phyloP scores from a whole-genome alignment of 192 early-diverging fungal genomes.

The Backusella westeae region DNA sequence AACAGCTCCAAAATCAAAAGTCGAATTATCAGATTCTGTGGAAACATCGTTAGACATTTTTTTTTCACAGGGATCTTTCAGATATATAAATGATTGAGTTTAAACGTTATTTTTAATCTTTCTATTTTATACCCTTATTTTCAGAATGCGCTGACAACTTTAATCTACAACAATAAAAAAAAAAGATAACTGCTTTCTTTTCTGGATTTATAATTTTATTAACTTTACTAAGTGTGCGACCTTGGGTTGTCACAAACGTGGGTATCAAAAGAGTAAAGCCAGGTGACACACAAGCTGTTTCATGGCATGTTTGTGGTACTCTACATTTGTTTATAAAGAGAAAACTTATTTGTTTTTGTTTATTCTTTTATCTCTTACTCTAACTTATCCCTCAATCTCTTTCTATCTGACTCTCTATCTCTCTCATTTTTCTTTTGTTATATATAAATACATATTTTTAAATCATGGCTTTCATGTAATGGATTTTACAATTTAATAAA shows the following conservation, averaged over 20 bases:
- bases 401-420: background rate
- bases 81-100: background rate
- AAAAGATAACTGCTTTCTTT: background rate
- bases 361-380: constrained; percentile 3
- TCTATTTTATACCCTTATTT: background rate
- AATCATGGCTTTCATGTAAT: constrained; percentile 2
- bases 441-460: constrained; percentile 2
- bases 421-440: background rate
- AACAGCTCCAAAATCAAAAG: background rate
- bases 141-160: background rate
- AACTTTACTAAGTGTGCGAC: background rate
- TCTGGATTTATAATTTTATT: background rate
- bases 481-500: background rate
- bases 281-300: constrained; percentile 1
- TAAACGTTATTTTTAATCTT: constrained; percentile 3
- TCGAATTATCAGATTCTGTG: constrained; percentile 9
- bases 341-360: background rate
- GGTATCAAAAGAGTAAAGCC: background rate
- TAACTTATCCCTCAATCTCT: background rate
- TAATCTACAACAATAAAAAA: background rate
- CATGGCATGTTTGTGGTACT: constrained; percentile 5
- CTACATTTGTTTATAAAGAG: background rate
- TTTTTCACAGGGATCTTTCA: background rate
- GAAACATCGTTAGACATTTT: background rate
- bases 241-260: background rate